Evolutionary conservation across 2,329 filamentous ascomycete genomes (phyloP).

Genomic region (Clarireedia hainanense): DNA sequence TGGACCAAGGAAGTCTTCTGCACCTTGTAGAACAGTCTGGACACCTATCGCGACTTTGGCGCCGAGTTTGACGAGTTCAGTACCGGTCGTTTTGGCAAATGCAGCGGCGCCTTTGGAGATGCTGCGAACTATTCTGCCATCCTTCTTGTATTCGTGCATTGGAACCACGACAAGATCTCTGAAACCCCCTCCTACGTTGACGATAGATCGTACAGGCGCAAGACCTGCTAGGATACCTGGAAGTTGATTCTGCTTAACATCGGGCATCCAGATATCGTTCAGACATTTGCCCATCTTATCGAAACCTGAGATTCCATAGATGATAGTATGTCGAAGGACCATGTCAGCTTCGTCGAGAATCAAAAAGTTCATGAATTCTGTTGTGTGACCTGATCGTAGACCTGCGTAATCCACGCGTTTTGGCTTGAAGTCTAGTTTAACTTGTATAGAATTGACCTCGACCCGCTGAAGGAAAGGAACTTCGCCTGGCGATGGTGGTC

Average conservation of each 20-base stretch:
- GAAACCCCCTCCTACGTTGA: conserved; percentile 84
- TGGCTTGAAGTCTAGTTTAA: conserved; percentile 94
- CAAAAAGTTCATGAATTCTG: conserved; percentile 98
- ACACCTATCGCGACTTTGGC: conserved; percentile 93
- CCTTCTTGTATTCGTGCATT: conserved; percentile 86
- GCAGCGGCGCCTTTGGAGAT: conserved; percentile 83
- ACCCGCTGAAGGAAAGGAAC: conserved; percentile 82
- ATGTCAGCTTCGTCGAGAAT: conserved; percentile 84
- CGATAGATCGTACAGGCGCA: conserved; percentile 80
- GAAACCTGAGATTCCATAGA: conserved; percentile 87
- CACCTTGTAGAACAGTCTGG: conserved; percentile 83
- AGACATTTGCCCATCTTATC: conserved; percentile 82
- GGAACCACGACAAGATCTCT: conserved; percentile 82
- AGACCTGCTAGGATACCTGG: conserved; percentile 82
- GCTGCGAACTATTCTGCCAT: conserved; percentile 84
- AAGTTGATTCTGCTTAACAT: conserved; percentile 83
- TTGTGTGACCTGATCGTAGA: conserved; percentile 85
- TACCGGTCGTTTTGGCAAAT: conserved; percentile 90
- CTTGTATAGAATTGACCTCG: conserved; percentile 73
- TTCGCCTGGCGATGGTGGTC: conserved; percentile 56
- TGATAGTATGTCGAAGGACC: conserved; percentile 77
- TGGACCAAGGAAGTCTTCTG: conserved; percentile 66
- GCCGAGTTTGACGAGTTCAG: conserved; percentile 86
- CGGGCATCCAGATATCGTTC: conserved; percentile 94
- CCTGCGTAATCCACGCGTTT: conserved; percentile 96